These are phyloP conservation scores for Xylaria bambusicola DNA, from an alignment of 495 filamentous ascomycete genomes.

Conservation along the genomic window DNA sequence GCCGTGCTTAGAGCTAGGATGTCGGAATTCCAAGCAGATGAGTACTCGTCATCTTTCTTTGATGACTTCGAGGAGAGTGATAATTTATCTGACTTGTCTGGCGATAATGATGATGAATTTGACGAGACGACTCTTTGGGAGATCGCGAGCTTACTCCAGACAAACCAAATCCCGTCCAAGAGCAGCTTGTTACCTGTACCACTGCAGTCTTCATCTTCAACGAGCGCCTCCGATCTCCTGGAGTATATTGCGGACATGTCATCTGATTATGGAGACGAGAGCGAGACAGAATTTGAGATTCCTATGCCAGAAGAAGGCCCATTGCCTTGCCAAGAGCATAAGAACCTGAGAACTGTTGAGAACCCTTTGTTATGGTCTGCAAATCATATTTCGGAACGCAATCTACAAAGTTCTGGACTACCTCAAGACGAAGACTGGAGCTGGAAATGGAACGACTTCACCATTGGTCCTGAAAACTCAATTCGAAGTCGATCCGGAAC, in stretches of 20 bases:
- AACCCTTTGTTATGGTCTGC: constrained; percentile 24
- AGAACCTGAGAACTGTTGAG: neutral
- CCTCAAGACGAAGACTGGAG: neutral
- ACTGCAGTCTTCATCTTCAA: constrained; percentile 16
- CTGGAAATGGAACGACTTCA: neutral
- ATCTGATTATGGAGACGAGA: constrained; percentile 37
- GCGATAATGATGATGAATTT: constrained; percentile 47
- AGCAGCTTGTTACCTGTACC: constrained; percentile 43
- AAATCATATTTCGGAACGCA: neutral
- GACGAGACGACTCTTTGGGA: constrained; percentile 60
- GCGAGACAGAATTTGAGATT: constrained; percentile 2
- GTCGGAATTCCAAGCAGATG: constrained; percentile 37
- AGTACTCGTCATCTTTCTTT: constrained; percentile 50
- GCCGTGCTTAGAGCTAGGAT: constrained; percentile 36
- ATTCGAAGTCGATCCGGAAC: too few relatives aligned
- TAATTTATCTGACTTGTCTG: constrained; percentile 30
- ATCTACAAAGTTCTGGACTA: neutral
- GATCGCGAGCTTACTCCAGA: constrained; percentile 55
- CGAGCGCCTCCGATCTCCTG: constrained; percentile 18
- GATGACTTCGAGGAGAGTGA: constrained; percentile 51
- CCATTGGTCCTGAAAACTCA: too few relatives aligned
- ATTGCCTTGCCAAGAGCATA: neutral
- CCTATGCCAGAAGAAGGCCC: too few relatives aligned
- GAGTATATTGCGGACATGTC: constrained; percentile 34
- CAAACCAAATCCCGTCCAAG: constrained; percentile 47